A percentile compares a stretch with the other conserved stretches of the same genome.
These are phyloP conservation scores for Trichocladium uniseriatum DNA, from an alignment of 495 filamentous ascomycete species.

Conservation along the genomic window DNA sequence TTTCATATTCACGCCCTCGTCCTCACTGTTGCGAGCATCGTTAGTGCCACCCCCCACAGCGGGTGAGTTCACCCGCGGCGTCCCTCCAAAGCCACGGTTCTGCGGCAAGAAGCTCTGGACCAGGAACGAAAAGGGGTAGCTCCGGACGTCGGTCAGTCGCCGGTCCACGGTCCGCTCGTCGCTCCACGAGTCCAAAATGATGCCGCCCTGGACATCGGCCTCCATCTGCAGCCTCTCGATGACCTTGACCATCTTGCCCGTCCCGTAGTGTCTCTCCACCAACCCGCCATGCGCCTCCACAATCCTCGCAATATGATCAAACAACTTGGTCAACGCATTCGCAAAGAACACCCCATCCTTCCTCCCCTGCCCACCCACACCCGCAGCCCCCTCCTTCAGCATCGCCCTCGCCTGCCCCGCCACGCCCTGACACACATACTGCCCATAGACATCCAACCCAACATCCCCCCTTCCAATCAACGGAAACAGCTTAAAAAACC, in stretches of 20 bases:
- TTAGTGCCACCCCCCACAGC: slow-evolving; percentile 47
- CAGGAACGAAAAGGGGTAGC: slow-evolving; percentile 92
- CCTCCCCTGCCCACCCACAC: slow-evolving; percentile 39
- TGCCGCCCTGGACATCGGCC: slow-evolving; percentile 94
- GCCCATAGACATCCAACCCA: slow-evolving; percentile 87
- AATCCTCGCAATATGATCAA: slow-evolving; percentile 95
- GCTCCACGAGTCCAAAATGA: slow-evolving; percentile 88
- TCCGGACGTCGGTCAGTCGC: slow-evolving; percentile 85
- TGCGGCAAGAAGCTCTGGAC: slow-evolving; percentile 85
- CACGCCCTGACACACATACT: slow-evolving; percentile 91
- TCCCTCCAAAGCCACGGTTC: slow-evolving; percentile 46
- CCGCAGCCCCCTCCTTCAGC: slow-evolving; percentile 48
- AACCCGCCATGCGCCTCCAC: slow-evolving; percentile 82
- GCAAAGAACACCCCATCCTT: slow-evolving; percentile 82
- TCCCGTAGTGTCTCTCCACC: slow-evolving; percentile 88
- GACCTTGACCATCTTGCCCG: slow-evolving; percentile 88
- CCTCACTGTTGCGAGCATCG: slow-evolving; percentile 51
- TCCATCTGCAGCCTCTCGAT: slow-evolving; percentile 90
- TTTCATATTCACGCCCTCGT: slow-evolving; percentile 91
- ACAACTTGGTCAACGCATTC: slow-evolving; percentile 79
- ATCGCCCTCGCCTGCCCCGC: slow-evolving; percentile 71
- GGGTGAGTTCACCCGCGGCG: slow-evolving; percentile 52
- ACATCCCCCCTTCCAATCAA: slow-evolving; percentile 84
- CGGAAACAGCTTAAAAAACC: slow-evolving; percentile 97
- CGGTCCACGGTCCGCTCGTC: slow-evolving; percentile 79